Evolutionary conservation across 2,329 filamentous ascomycete species (phyloP).

Genomic region (Pestalotiopsis sp.): DNA sequence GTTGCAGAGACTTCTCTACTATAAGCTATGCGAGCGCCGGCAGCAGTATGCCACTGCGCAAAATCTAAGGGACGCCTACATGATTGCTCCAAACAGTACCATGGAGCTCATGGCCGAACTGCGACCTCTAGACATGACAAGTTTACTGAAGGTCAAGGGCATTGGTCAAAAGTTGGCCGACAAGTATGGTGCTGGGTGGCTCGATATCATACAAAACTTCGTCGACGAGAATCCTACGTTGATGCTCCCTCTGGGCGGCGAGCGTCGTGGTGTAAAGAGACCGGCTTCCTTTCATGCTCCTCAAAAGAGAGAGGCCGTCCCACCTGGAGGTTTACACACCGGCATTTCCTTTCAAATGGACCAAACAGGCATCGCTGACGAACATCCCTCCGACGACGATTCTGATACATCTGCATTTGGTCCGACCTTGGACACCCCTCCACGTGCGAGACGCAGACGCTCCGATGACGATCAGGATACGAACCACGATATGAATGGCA

Average conservation of each 20-base stretch:
- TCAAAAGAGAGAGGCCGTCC: background rate
- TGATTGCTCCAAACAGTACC: conserved; percentile 8
- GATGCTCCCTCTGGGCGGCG: background rate
- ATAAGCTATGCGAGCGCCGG: conserved; percentile 1
- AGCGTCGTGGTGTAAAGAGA: background rate
- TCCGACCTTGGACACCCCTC: background rate
- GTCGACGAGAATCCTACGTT: background rate
- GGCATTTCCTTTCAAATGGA: conserved; percentile 10
- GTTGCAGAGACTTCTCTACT: background rate
- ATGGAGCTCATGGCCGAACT: conserved; percentile 1
- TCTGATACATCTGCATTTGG: background rate
- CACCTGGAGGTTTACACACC: conserved; percentile 1
- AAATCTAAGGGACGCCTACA: background rate
- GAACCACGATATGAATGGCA: too few relatives aligned
- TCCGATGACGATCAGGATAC: too few relatives aligned
- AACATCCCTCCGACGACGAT: background rate
- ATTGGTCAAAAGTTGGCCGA: conserved; percentile 8
- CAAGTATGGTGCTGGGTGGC: conserved; percentile 9
- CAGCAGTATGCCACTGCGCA: background rate
- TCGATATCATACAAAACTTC: conserved; percentile 1
- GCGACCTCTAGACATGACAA: conserved; percentile 1
- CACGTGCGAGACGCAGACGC: background rate
- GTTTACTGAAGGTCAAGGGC: conserved; percentile 5
- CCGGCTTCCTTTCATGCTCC: background rate
- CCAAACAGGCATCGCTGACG: background rate